A percentile compares a stretch with the other conserved stretches of the same genome.
Evolutionary conservation across 495 filamentous ascomycete species (phyloP).

Genomic region (Aspergillus indologenus): DNA sequence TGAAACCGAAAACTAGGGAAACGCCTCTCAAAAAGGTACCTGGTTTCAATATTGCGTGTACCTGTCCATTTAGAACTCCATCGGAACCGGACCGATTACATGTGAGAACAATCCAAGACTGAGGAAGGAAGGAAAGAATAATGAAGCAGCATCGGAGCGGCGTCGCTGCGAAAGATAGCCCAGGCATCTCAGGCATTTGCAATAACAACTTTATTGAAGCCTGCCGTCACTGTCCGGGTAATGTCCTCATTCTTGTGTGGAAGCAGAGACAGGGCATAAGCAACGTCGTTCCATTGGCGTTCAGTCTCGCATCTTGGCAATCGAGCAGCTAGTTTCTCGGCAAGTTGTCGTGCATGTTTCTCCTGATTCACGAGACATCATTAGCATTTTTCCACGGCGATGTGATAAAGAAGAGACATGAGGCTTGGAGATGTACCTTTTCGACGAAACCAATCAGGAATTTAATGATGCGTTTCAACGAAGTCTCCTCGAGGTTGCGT

Average conservation of each 20-base stretch:
- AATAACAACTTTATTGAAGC: slow-evolving; percentile 77
- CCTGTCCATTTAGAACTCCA: neutral
- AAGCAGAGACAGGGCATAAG: slow-evolving; percentile 81
- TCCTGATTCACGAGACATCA: slow-evolving; percentile 54
- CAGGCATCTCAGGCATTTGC: slow-evolving; percentile 47
- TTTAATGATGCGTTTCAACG: slow-evolving; percentile 78
- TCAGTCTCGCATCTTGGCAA: slow-evolving; percentile 85
- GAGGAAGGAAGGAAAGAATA: neutral
- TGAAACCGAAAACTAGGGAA: too few species aligned
- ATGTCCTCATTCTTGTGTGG: slow-evolving; percentile 99
- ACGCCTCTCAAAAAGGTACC: too few species aligned
- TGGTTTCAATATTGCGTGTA: neutral
- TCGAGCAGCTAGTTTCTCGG: slow-evolving; percentile 87
- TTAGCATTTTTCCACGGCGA: slow-evolving; percentile 7
- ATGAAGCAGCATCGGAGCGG: neutral
- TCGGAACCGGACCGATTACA: neutral
- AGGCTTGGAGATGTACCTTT: slow-evolving; percentile 61
- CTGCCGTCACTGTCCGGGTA: slow-evolving; percentile 71
- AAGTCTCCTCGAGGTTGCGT: slow-evolving; percentile 74
- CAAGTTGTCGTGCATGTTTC: slow-evolving; percentile 94
- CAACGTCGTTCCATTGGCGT: slow-evolving; percentile 94
- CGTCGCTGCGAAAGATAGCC: slow-evolving; percentile 14
- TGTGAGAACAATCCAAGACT: neutral
- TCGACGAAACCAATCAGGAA: slow-evolving; percentile 95
- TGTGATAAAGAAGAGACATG: neutral